Percentiles rank a stretch among this genome's conserved stretches.
Conservation (phyloP, 2,329 filamentous ascomycete genomes). For the Penicillium sp. region DNA sequence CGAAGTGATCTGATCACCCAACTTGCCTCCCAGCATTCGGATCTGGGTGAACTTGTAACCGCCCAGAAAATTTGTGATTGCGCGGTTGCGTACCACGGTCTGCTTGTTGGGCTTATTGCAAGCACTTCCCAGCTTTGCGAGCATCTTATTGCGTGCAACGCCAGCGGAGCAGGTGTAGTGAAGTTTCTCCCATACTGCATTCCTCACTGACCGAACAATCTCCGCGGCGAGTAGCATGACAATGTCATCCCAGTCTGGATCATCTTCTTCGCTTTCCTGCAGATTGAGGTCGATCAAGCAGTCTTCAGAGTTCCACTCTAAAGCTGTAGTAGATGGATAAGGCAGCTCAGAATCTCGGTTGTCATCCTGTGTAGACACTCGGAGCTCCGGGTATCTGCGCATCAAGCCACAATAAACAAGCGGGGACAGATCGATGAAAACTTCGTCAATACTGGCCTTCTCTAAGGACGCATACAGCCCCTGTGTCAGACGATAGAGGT, state of each 20-base stretch:
- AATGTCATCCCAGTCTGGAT: constrained; percentile 96
- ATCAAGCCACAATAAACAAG: constrained; percentile 75
- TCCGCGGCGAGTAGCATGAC: constrained; percentile 82
- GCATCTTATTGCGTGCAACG: constrained; percentile 86
- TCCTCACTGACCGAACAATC: constrained; percentile 74
- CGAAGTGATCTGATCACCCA: constrained; percentile 81
- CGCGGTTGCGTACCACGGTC: constrained; percentile 86
- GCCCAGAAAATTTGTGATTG: constrained; percentile 72
- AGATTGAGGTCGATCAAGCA: constrained; percentile 75
- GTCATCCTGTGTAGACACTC: constrained; percentile 53
- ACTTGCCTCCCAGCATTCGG: constrained; percentile 87
- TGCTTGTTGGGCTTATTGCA: constrained; percentile 93
- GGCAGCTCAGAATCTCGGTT: constrained; percentile 63
- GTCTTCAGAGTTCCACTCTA: constrained; percentile 77
- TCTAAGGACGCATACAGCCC: constrained; percentile 61
- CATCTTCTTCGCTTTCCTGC: constrained; percentile 67
- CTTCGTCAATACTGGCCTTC: constrained; percentile 93
- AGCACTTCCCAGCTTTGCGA: constrained; percentile 87
- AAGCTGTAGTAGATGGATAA: constrained; percentile 65
- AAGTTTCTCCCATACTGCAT: constrained; percentile 64
- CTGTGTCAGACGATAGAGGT: constrained; percentile 23
- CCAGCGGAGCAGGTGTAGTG: constrained; percentile 91
- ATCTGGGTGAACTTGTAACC: constrained; percentile 94
- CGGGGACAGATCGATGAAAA: constrained; percentile 86
- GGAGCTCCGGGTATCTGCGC: constrained; percentile 71